Conservation (phyloP, 1,139 yeast species). For the Protomyces inundatus region DNA sequence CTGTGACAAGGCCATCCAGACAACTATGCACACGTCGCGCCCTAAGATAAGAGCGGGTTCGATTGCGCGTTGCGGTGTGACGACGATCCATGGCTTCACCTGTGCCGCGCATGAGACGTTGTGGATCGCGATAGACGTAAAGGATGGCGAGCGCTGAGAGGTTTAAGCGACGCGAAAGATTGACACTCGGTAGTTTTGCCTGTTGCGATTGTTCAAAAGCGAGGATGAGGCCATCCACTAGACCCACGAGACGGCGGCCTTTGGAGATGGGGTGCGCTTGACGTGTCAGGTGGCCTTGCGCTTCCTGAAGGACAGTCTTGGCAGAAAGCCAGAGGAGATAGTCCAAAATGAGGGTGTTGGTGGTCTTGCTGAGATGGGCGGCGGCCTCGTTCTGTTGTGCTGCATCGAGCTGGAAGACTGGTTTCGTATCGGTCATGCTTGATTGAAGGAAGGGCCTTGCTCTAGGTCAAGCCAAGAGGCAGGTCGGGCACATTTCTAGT, state of each 20-base stretch:
- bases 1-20: not conserved
- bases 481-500: no score
- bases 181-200: not conserved
- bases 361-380: slow-evolving; percentile 11
- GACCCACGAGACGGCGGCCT: slow-evolving; percentile 22
- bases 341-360: slow-evolving; percentile 24
- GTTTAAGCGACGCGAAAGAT: slow-evolving; percentile 3
- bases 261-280: not conserved
- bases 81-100: not conserved
- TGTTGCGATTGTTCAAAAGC: slow-evolving; percentile 6
- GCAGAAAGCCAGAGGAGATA: slow-evolving; percentile 23
- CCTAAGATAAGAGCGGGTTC: not conserved
- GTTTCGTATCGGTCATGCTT: not conserved
- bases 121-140: slow-evolving; percentile 12
- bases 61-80: not conserved
- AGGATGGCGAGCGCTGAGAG: slow-evolving; percentile 18
- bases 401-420: not conserved
- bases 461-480: no score
- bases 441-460: not conserved
- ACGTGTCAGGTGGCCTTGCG: not conserved
- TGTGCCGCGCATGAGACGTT: not conserved
- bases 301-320: slow-evolving; percentile 19
- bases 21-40: not conserved
- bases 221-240: slow-evolving; percentile 23
- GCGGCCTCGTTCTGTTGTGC: slow-evolving; percentile 2